Percentiles rank a stretch among this genome's conserved stretches.
Evolutionary conservation across 2,329 filamentous ascomycete genomes (phyloP).

Genomic region (Gnomoniopsis sp.): DNA sequence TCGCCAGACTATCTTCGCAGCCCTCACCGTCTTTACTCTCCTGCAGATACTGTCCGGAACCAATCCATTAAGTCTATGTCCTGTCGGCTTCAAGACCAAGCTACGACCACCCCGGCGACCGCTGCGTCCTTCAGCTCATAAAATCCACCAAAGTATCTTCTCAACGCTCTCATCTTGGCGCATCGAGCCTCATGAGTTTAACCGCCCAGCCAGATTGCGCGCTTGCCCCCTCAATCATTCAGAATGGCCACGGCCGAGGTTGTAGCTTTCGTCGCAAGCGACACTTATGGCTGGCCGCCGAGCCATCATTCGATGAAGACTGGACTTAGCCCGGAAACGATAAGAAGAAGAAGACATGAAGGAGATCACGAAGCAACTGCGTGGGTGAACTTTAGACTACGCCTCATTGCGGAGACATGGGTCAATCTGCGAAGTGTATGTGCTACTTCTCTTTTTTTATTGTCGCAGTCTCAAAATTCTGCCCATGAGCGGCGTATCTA

Average conservation of each 20-base stretch:
- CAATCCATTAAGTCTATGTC: neutral
- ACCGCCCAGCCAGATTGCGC: conserved; percentile 35
- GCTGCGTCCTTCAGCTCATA: neutral
- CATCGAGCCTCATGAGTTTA: conserved; percentile 43
- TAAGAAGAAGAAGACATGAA: conserved; percentile 26
- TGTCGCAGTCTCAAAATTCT: neutral
- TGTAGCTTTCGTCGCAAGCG: conserved; percentile 39
- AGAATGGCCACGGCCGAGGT: conserved; percentile 54
- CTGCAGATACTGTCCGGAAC: too few species aligned
- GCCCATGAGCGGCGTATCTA: neutral
- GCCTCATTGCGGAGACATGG: conserved; percentile 40
- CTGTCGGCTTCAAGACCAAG: neutral
- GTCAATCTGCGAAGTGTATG: conserved; percentile 26
- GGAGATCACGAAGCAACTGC: conserved; percentile 2
- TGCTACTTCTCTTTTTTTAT: conserved; percentile 26
- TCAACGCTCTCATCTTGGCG: conserved; percentile 14
- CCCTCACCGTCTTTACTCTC: neutral
- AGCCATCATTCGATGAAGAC: conserved; percentile 30
- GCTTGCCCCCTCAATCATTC: conserved; percentile 36
- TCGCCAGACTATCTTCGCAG: too few species aligned
- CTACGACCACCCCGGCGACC: neutral
- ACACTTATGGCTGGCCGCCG: conserved; percentile 32
- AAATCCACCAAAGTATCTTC: neutral
- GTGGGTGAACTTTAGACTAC: conserved; percentile 30
- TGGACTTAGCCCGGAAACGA: conserved; percentile 29